These are phyloP conservation scores for Aurinia saxatilis DNA, from an alignment of 345 rosid genomes.

Conservation along the genomic window DNA sequence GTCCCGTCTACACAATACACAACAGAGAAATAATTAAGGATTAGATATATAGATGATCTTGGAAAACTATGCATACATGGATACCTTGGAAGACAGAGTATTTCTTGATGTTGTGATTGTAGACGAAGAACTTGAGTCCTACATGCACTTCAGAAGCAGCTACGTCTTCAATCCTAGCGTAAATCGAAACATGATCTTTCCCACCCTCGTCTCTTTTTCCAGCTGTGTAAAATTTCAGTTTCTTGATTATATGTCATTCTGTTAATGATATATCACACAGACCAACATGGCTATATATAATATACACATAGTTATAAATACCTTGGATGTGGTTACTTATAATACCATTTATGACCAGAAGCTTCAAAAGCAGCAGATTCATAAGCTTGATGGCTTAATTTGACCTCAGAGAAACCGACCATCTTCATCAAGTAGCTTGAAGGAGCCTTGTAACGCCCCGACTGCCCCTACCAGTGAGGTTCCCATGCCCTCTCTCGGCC, in stretches of 20 bases:
- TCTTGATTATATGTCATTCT: background rate
- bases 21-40: no score
- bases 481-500: no score
- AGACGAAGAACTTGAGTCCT: slow-evolving; percentile 7
- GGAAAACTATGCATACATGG: background rate
- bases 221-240: background rate
- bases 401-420: slow-evolving; percentile 3
- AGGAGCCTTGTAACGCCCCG: no score
- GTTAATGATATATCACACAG: background rate
- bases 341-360: background rate
- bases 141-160: background rate
- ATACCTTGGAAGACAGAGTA: background rate
- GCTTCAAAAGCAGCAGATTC: background rate
- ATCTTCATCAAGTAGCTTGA: slow-evolving; percentile 8
- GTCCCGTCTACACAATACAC: slow-evolving; percentile 14
- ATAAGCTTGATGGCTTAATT: background rate
- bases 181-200: background rate
- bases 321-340: background rate
- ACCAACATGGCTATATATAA: background rate
- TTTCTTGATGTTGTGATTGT: background rate
- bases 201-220: background rate
- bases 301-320: background rate
- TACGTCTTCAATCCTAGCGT: background rate
- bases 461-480: no score
- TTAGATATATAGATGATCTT: no score